Conservation (phyloP, 2,329 filamentous ascomycete species). For the Thermochaetoides dissita region DNA sequence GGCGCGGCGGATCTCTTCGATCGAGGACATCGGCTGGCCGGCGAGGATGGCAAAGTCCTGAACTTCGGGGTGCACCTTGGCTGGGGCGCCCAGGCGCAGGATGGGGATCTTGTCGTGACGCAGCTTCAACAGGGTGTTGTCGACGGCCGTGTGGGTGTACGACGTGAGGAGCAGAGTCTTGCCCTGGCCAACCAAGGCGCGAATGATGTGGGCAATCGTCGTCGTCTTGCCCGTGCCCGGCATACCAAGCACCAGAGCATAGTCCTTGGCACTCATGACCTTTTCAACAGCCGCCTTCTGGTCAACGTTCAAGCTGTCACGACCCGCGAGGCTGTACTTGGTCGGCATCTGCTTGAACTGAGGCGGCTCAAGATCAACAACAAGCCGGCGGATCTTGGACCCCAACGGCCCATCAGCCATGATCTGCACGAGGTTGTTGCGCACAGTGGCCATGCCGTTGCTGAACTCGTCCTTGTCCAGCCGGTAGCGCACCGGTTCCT, state of each 20-base stretch:
- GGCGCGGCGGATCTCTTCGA: slow-evolving; percentile 69
- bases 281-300: slow-evolving; percentile 79
- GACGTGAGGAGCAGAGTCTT: slow-evolving; percentile 90
- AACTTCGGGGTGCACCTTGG: slow-evolving; percentile 81
- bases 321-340: slow-evolving; percentile 47
- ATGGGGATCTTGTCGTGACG: slow-evolving; percentile 63
- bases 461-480: slow-evolving; percentile 97
- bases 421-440: slow-evolving; percentile 84
- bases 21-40: slow-evolving; percentile 55
- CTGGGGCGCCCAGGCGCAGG: slow-evolving; percentile 68
- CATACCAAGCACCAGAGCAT: slow-evolving; percentile 96
- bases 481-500: slow-evolving; percentile 55
- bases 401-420: slow-evolving; percentile 70
- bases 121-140: slow-evolving; percentile 93
- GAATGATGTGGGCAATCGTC: slow-evolving; percentile 94
- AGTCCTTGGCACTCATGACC: slow-evolving; percentile 90
- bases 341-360: slow-evolving; percentile 55
- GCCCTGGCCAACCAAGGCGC: slow-evolving; percentile 70
- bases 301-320: slow-evolving; percentile 67
- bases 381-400: slow-evolving; percentile 61
- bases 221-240: slow-evolving; percentile 97
- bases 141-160: slow-evolving; percentile 93
- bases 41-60: slow-evolving; percentile 73
- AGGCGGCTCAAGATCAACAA: slow-evolving; percentile 64
- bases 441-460: slow-evolving; percentile 88